Conservation (phyloP, 169 alveolate species). For the Plasmodium coatneyi region DNA sequence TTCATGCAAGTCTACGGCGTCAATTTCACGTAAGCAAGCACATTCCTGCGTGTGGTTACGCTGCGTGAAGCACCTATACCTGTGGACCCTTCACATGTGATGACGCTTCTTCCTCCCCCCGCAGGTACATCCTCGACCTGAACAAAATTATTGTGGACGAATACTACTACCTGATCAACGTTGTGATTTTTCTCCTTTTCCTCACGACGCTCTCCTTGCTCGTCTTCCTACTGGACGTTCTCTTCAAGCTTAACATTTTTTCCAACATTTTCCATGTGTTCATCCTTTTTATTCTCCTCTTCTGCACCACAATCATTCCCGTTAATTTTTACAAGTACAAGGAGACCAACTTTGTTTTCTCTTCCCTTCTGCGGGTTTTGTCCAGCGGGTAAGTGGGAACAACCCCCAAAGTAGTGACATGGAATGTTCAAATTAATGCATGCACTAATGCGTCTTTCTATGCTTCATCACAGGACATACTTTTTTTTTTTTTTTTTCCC, state of each 20-base stretch:
- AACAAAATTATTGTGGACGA: conserved; percentile 71
- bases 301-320: conserved; percentile 43
- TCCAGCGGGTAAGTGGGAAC: conserved; percentile 40
- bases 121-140: conserved; percentile 55
- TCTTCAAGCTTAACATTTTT: conserved; percentile 68
- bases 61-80: background rate
- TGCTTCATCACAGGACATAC: background rate
- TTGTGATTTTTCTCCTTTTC: conserved; percentile 32
- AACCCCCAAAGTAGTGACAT: background rate
- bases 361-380: conserved; percentile 73
- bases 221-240: conserved; percentile 76
- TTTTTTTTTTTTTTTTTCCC: background rate
- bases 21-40: conserved; percentile 33
- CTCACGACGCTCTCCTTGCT: conserved; percentile 72
- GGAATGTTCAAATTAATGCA: background rate
- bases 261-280: conserved; percentile 39
- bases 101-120: background rate
- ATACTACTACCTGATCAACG: conserved; percentile 55
- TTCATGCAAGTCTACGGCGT: conserved; percentile 65
- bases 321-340: conserved; percentile 64
- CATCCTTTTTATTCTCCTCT: conserved; percentile 12
- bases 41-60: background rate
- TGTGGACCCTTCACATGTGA: background rate
- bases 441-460: too few relatives aligned
- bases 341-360: conserved; percentile 77